These are phyloP conservation scores for Solanum appendiculatum DNA, from an alignment of 257 asterid species.

Conservation along the genomic window DNA sequence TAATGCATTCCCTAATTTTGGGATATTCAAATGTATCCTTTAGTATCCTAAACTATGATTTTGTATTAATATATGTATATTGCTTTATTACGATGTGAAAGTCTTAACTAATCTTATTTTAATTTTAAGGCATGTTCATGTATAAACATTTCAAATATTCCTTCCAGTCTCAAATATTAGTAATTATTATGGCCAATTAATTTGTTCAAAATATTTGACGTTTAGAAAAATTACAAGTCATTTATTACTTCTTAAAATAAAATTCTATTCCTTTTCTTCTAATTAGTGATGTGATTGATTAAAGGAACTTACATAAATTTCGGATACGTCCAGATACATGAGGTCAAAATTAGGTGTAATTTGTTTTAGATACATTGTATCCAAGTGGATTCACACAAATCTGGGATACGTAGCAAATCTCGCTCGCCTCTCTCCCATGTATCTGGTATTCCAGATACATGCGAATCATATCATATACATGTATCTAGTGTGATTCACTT, in stretches of 20 bases:
- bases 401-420: no score
- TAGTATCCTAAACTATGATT: neutral
- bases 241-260: neutral
- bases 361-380: no score
- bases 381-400: no score
- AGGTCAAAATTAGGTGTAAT: no score
- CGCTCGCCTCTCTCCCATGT: no score
- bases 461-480: no score
- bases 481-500: no score
- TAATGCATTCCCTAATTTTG: neutral
- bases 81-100: neutral
- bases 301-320: no score
- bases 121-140: neutral
- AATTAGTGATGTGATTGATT: neutral
- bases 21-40: neutral
- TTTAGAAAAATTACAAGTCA: neutral
- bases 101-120: neutral
- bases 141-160: neutral
- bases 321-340: no score
- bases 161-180: neutral
- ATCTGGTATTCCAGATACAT: no score
- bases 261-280: neutral
- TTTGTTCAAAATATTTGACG: neutral
- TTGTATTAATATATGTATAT: neutral
- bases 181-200: neutral